Base-by-base conservation (phyloP, 108 stramenopile genomes). In the Pseudonitzschia pungens region DNA sequence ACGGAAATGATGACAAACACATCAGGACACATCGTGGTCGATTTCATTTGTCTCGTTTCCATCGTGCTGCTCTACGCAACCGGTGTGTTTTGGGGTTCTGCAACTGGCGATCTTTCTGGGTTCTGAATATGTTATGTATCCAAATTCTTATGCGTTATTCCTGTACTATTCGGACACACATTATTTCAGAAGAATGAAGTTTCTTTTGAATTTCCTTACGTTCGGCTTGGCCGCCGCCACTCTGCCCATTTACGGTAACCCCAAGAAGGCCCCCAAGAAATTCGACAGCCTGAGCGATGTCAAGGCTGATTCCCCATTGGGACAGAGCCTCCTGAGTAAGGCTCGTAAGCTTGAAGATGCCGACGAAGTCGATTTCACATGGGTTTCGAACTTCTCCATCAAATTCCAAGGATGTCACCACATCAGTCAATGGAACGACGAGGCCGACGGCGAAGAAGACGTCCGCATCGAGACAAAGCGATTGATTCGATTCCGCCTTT, bases 371-470 rank as follows among this genome's bases (percentile, higher is more conserved):
- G 84, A 86, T 63, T 80, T 83, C 70, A 85, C 86, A 22, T 92
- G 89, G 87, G 84, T 92, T 16, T 77, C 81, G 41, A 72, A 83
- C 72, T 90, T 82, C 80, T 87, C 88, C 66, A 75, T 93, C 83
- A 93, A 93, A 77, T 94, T 90, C 82, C 93, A 92, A 67, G 93
- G 93, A 59, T 94, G 93, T 72, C 87, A 92, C 72, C 89, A 90
- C 78, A 80, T 90, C 22, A 70, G 69, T 27, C 87, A 88, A 44
- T 94, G 93, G 93, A 85, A 68, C 68, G 84, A 83, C 41, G 77
- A 87, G 27, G 88, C 80, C 27, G 76, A 87, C 55, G 88, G 73
- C 28, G 74, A 86, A 45, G 77, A 90, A 8, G 86, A 88, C 50
- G 86, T 91, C 22, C 83, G 84, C 32, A 81, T 94, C 69, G 65